Base-by-base conservation (phyloP, 495 filamentous ascomycete species). In the Aspergillus bertholletiae region DNA sequence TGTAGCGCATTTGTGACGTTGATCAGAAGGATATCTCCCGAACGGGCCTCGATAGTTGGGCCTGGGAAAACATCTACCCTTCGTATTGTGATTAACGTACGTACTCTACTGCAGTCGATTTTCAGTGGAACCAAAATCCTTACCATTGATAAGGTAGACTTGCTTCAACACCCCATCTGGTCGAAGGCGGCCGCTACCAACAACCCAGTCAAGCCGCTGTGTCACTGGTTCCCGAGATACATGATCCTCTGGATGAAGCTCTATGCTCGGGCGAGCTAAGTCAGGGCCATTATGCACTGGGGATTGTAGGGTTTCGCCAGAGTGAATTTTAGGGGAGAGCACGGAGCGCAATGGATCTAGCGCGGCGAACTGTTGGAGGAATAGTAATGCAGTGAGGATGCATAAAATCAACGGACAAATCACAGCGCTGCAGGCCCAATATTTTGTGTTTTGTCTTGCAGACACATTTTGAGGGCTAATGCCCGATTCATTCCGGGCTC, bases 11-110 rank as follows among this genome's bases (percentile, higher is more conserved):
- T 95, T 44, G 80, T 71, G 44, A 89, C 80, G 40, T 84, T 84
- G 51, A 93, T 80, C 30, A 92, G 68, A 30, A 95, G 58, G 7
- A 74, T 79, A 69, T 93, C 90, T 43, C 88, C 88, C 0, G 71
- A 69, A 34, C 71, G 69, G 28, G 65, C 68, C 51, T 75, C 73
- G 11, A 75, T 51, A 9, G 66, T 70, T 13, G 73, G 73, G 20
- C 73, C 69, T 2, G 73, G 73, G 46, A 75, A 74, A 0, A 68
- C 34, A 44, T 56, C 73, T 74, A 51, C 22, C 5, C 34, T 40
- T n/a, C 3, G 37, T n/a, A 40, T 40, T 20, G 5, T 11, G 37
- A 18, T 17, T 40, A 40, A 22, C 17, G 50, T 39, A 30, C 21
- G 43, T 48, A 34, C 17, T 46, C 11, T 40, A 18, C 11, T 20